Evolutionary conservation across 2,329 filamentous ascomycete genomes (phyloP), one percentile per base, ranked within the genome.

Genomic region (Aspergillus candidus): DNA sequence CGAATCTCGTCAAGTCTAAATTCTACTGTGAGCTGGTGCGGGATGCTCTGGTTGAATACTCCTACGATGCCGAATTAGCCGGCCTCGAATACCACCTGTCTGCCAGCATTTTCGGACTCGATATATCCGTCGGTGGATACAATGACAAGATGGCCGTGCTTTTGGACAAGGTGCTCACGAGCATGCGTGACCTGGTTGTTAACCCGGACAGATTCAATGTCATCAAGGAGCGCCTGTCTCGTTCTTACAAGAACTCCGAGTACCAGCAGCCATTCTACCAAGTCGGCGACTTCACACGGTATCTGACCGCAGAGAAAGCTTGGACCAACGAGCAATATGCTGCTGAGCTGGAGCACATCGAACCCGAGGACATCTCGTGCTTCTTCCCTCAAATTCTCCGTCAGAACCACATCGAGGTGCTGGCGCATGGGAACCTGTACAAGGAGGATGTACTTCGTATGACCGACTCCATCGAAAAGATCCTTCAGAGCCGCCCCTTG

Each of bases 131-230:
- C 3, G 83, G 82, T 22, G 93, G 93, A 0, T 98, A 97, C 71
- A 98, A 96, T 56, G 93, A 98, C 67, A 98, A 98, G 72, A 81
- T 98, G 59, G 75, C 86, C 0, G 88, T 96, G 0, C 76, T 98
- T 17, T 69, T 98, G 37, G 88, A 97, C 61, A 93, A 95, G 62
- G 87, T 97, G 4, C 72, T 95, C 18, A 70, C 82, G 11, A 89
- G 85, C 8, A 86, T 96, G 77, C 82, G 87, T 40, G 86, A 95
- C 56, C 73, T 97, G 4, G 80, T 89, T 32, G 78, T 97, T 54
- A 84, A 83, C 50, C 78, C 87, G n/a, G 89, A 94, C 44, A 82
- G 93, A 2, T 98, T 97, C 61, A 80, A 85, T 38, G 89, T 97
- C 54, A 80, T 95, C 66, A 94, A 94, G 63, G 93, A 98, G 65